These are phyloP conservation scores for Phytophthora citrophthora DNA, from an alignment of 352 stramenopile genomes.

Conservation along the genomic window DNA sequence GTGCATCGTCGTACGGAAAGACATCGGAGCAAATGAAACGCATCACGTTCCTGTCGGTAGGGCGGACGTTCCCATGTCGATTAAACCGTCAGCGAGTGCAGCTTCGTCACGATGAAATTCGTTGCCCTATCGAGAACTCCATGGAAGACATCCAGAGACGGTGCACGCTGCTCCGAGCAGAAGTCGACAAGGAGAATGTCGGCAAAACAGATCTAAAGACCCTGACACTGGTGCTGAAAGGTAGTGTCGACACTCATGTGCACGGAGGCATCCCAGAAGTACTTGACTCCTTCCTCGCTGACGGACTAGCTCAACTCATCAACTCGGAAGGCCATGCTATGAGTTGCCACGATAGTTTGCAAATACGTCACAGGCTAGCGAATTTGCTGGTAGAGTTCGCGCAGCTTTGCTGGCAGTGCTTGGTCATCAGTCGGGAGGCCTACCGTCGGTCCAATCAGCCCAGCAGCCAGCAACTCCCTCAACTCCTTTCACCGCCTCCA, in stretches of 20 bases:
- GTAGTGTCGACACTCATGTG: conserved; percentile 81
- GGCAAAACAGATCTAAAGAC: conserved; percentile 71
- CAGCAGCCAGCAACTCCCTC: conserved; percentile 5
- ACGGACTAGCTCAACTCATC: conserved; percentile 27
- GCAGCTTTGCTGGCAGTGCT: conserved; percentile 55
- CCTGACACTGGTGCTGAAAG: conserved; percentile 80
- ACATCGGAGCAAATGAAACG: conserved; percentile 79
- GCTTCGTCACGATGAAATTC: conserved; percentile 46
- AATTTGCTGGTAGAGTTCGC: conserved; percentile 68
- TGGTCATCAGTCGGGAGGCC: conserved; percentile 66
- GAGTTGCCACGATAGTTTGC: conserved; percentile 29
- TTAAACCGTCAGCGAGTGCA: conserved; percentile 56
- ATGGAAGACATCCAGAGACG: conserved; percentile 84
- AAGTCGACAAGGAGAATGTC: conserved; percentile 58
- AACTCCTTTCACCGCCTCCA: not conserved
- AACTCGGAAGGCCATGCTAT: conserved; percentile 45
- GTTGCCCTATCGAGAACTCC: conserved; percentile 74
- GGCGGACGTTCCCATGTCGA: conserved; percentile 53
- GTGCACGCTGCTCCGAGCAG: conserved; percentile 52
- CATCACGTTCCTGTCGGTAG: conserved; percentile 55
- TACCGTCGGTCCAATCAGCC: conserved; percentile 46
- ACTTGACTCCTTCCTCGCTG: conserved; percentile 65
- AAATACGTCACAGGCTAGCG: conserved; percentile 55
- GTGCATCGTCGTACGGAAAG: conserved; percentile 56
- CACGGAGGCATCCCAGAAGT: conserved; percentile 79